Evolutionary conservation across 2,329 filamentous ascomycete species (phyloP), one percentile per base, ranked within the genome.

Genomic region (Apiospora phragmitis): DNA sequence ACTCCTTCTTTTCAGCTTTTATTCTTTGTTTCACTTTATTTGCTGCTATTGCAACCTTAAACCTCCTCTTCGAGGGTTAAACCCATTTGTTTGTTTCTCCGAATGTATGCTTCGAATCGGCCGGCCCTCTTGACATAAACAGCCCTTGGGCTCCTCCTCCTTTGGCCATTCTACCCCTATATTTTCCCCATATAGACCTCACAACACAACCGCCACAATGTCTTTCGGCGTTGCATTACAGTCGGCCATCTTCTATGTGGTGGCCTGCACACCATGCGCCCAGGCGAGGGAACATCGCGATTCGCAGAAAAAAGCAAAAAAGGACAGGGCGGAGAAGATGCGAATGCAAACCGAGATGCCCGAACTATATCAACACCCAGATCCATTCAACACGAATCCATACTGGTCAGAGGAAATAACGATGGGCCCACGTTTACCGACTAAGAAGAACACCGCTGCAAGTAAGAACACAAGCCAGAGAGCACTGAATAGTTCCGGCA

Each of bases 321-420:
- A 87, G 76, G 90, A 92, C 72, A 87, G 91, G 70, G 85, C 88
- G 75, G 89, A 92, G 74, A 91, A 92, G 79, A 86, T 87, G 65
- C 88, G 85, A 71, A 81, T 91, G 71, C 88, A 92, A 75, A 87
- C 87, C 69, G 89, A 94, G 74, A 89, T 94, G 79, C 93, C 93
- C 0, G 89, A 89, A 51, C 81, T 90, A 14, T 96, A 97, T 80
- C 87, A 90, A 68, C 94, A 98, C 77, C 94, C 92, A 1, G 89
- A 90, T 62, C 93, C 94, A 0, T 96, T 94, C 76, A 92, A 91
- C 77, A 97, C 94, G 38, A 98, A 98, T 77, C 91, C 92, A 16
- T 94, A 93, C 82, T 98, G 95, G 95, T 85, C 88, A 42, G 93
- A 96, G 78, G 95, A 98, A 81, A 97, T 98, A 74, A 86, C 86